Conservation (phyloP, 1,284 basidiomycete species). For the Ceratobasidium sp. region DNA sequence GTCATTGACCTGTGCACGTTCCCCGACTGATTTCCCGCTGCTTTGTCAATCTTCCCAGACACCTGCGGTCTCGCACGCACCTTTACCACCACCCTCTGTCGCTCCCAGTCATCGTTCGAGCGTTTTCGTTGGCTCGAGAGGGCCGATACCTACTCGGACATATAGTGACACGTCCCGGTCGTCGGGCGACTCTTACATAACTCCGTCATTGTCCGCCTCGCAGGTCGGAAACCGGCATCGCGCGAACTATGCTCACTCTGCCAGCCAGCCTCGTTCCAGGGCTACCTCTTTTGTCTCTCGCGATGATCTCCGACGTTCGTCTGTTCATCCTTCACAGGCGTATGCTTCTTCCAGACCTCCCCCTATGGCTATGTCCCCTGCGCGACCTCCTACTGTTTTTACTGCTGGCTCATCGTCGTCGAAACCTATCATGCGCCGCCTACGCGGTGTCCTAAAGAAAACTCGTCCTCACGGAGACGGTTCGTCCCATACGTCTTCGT, state of each 20-base stretch:
- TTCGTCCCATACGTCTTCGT: slow-evolving; percentile 9
- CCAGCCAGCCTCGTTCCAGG: slow-evolving; percentile 16
- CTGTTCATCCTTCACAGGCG: background rate
- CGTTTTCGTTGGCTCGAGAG: background rate
- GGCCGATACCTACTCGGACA: slow-evolving; percentile 1
- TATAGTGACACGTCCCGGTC: slow-evolving; percentile 28
- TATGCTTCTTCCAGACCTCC: slow-evolving; percentile 1
- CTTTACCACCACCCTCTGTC: slow-evolving; percentile 20
- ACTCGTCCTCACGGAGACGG: background rate
- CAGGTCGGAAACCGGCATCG: slow-evolving; percentile 8
- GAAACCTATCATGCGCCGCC: slow-evolving; percentile 1
- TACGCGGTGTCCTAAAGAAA: slow-evolving; percentile 25
- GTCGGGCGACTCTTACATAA: slow-evolving; percentile 30
- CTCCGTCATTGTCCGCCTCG: slow-evolving; percentile 14
- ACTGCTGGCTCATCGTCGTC: background rate
- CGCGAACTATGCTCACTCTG: background rate
- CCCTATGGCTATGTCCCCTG: background rate
- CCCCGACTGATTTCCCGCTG: slow-evolving; percentile 18
- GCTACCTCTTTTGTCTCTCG: slow-evolving; percentile 15
- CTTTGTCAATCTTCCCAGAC: slow-evolving; percentile 1
- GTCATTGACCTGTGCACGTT: slow-evolving; percentile 13
- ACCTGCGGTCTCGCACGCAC: slow-evolving; percentile 15
- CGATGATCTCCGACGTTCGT: background rate
- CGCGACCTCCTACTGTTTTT: background rate
- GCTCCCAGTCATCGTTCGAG: background rate